Evolutionary conservation across 495 filamentous ascomycete species (phyloP).

Genomic region (Daldinia decipiens): DNA sequence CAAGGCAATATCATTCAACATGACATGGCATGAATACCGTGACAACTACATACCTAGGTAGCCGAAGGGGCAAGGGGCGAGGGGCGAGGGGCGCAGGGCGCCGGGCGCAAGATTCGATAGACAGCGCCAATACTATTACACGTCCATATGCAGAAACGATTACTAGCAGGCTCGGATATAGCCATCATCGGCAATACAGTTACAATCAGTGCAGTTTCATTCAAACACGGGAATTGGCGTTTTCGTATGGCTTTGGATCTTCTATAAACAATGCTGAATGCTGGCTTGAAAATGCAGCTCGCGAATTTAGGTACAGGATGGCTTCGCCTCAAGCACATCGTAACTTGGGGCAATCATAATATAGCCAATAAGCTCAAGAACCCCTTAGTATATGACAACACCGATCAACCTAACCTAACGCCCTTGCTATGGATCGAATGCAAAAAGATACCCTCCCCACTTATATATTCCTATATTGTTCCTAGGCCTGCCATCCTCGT

Average conservation of each 20-base stretch:
- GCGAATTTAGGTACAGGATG: background rate
- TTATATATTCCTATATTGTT: background rate
- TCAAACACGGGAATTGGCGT: background rate
- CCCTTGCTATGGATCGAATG: slow-evolving; percentile 31
- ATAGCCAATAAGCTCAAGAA: slow-evolving; percentile 4
- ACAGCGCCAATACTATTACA: background rate
- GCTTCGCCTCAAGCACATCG: background rate
- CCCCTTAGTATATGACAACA: slow-evolving; percentile 15
- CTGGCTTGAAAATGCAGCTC: background rate
- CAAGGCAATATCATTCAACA: background rate
- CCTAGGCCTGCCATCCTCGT: background rate
- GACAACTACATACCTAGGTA: background rate
- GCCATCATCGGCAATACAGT: background rate
- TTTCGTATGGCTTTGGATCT: background rate
- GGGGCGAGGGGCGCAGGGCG: too few species aligned
- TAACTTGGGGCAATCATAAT: slow-evolving; percentile 3
- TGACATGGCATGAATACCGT: background rate
- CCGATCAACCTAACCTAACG: slow-evolving; percentile 19
- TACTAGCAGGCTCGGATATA: background rate
- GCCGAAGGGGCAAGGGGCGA: too few species aligned
- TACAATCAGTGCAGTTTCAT: background rate
- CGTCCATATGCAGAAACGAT: background rate
- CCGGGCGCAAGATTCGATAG: too few species aligned
- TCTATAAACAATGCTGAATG: background rate
- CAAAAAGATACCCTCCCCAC: slow-evolving; percentile 14